Evolutionary conservation across 257 asterid genomes (phyloP), one percentile per base, ranked within the genome.

Genomic region (Avicennia marina): DNA sequence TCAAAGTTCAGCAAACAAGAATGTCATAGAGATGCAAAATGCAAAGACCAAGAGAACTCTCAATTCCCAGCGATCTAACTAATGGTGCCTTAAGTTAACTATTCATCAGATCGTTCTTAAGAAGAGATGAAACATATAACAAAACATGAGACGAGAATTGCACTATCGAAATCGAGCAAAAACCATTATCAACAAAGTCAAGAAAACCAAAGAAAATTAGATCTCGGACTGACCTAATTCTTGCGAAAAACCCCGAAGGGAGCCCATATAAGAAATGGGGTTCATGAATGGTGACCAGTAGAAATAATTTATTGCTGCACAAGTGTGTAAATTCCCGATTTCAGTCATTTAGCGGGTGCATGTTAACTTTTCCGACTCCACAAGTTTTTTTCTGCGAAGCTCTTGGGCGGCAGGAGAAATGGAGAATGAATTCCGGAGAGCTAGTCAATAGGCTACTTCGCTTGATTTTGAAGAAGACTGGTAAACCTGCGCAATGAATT

Each of bases 191-290:
- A 34, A 9, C 29, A 39, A 58, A 53, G 29, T 11, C 42, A 40
- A 25, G 2, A 39, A 38, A 59, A 56, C 26, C 11, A 33, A 2
- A 27, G 24, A 34, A 49, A 66, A 24, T 2, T 33, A 60, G 77
- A 70, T 73, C 75, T 50, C 62, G 13, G 39, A 59, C 73, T 64
- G 60, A 77, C 83, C 74, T 27, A 34, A 54, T 31, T 46, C 0
- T 9, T 29, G 40, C 4, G 29, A 9, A 20, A 24, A 44, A 13
- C 17, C 72, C 54, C 41, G 58, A 57, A 2, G 18, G 65, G 66
- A 11, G 24, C 63, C 27, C 36, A 43, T 15, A 46, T 2, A 21
- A 60, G 12, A 46, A 59, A 45, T 62, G 64, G 65, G 32, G 45
- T 17, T 51, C 34, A 31, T 34, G 59, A 54, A 68, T 57, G 63